A percentile compares a stretch with the other conserved stretches of the same genome.
phyloP scores from a whole-genome alignment of 225 moss, liverwort and hornwort species.

The Pseudisothecium myosuroides region DNA sequence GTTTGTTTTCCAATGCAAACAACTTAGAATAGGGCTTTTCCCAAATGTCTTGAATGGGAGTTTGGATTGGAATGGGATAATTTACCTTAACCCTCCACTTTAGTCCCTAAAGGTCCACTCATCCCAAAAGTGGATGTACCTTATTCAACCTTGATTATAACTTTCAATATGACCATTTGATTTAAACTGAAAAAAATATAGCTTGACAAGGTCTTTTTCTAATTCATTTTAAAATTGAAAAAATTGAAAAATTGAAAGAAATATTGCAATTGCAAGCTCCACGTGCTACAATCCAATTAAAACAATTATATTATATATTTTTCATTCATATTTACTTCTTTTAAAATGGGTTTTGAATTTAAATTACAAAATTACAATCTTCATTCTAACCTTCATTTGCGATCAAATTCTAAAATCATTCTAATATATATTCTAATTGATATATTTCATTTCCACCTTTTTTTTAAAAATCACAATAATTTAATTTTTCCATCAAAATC shows the following conservation, averaged over 20 bases:
- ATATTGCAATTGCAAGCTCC: neutral
- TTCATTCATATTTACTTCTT: neutral
- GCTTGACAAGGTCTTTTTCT: neutral
- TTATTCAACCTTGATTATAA: neutral
- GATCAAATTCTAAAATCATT: neutral
- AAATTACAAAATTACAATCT: fast-evolving
- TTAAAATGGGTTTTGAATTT: neutral
- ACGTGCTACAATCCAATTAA: neutral
- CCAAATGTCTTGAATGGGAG: fast-evolving
- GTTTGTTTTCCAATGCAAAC: neutral
- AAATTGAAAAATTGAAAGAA: neutral
- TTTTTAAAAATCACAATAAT: neutral
- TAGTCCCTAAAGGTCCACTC: fast-evolving
- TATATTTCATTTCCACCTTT: neutral
- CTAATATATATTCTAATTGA: neutral
- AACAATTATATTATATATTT: neutral
- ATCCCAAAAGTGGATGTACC: neutral
- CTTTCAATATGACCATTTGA: neutral
- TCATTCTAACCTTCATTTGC: neutral
- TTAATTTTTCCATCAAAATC: neutral
- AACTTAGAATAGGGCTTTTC: neutral
- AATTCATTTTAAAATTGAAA: neutral
- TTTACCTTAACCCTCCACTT: too few species aligned
- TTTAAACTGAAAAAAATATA: neutral
- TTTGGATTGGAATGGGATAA: neutral